Conservation (phyloP, 2,329 filamentous ascomycete genomes). For the Monilinia aucupariae region DNA sequence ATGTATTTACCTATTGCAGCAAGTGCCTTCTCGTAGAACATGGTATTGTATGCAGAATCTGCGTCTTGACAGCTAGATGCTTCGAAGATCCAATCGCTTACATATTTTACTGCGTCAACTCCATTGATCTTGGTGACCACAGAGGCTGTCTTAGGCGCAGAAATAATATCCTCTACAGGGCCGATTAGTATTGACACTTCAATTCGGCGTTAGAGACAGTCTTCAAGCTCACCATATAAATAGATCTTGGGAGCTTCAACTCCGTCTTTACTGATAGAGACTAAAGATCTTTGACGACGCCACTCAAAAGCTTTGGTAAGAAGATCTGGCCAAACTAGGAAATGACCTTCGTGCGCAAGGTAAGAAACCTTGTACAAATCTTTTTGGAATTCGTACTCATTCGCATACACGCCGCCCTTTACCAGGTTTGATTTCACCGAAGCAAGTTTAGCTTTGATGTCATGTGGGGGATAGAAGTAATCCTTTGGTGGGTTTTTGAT, state of each 20-base stretch:
- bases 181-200: not conserved
- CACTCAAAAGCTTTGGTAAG: conserved; percentile 48
- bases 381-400: conserved; percentile 51
- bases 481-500: conserved; percentile 47
- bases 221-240: conserved; percentile 39
- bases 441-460: conserved; percentile 44
- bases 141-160: conserved; percentile 40
- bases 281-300: conserved; percentile 45
- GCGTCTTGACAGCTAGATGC: conserved; percentile 38
- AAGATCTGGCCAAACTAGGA: conserved; percentile 49
- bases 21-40: conserved; percentile 38
- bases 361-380: conserved; percentile 50
- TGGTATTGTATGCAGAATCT: conserved; percentile 40
- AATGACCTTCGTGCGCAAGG: conserved; percentile 60
- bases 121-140: conserved; percentile 52
- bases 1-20: conserved; percentile 18
- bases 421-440: conserved; percentile 42
- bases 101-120: conserved; percentile 45
- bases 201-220: not conserved
- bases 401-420: conserved; percentile 39
- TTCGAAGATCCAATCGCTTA: conserved; percentile 42
- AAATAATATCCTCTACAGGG: conserved; percentile 39
- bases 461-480: conserved; percentile 46
- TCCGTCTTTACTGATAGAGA: conserved; percentile 59
- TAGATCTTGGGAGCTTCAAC: conserved; percentile 52